phyloP scores from a whole-genome alignment of 148 eudicot genomes.

The Amaranthus hypochondriacus region DNA sequence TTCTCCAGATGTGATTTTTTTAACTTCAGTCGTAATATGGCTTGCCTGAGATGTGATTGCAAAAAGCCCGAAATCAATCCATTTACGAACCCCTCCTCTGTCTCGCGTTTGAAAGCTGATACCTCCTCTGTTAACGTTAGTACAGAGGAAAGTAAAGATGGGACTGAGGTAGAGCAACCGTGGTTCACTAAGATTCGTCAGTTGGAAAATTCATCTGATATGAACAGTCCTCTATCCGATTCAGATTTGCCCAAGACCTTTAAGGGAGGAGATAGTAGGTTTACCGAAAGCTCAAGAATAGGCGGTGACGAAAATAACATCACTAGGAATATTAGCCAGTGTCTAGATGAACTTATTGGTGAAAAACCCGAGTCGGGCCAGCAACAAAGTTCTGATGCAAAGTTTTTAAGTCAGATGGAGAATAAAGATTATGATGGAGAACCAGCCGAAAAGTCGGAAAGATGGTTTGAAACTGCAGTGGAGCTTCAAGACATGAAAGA shows the following conservation, averaged over 20 bases:
- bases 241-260: slow-evolving; percentile 42
- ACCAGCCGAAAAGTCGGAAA: slow-evolving; percentile 41
- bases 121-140: slow-evolving; percentile 19
- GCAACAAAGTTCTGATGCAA: slow-evolving; percentile 30
- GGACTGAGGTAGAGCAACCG: slow-evolving; percentile 43
- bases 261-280: slow-evolving; percentile 36
- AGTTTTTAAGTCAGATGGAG: slow-evolving; percentile 16
- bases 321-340: slow-evolving; percentile 18
- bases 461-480: slow-evolving; percentile 47
- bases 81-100: slow-evolving; percentile 13
- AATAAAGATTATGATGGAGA: slow-evolving; percentile 22
- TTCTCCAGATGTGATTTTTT: slow-evolving; percentile 66
- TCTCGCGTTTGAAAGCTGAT: slow-evolving; percentile 21
- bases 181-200: slow-evolving; percentile 54
- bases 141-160: slow-evolving; percentile 28
- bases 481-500: slow-evolving; percentile 46
- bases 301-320: slow-evolving; percentile 20
- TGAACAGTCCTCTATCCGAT: slow-evolving; percentile 26
- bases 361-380: slow-evolving; percentile 17
- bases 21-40: slow-evolving; percentile 59
- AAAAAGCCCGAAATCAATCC: slow-evolving; percentile 41
- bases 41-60: slow-evolving; percentile 82
- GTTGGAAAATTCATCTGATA: slow-evolving; percentile 37
- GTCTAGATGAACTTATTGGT: slow-evolving; percentile 32
- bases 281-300: slow-evolving; percentile 25